These are phyloP conservation scores for Aspergillus felis DNA, from an alignment of 2,329 filamentous ascomycete genomes.

Conservation along the genomic window DNA sequence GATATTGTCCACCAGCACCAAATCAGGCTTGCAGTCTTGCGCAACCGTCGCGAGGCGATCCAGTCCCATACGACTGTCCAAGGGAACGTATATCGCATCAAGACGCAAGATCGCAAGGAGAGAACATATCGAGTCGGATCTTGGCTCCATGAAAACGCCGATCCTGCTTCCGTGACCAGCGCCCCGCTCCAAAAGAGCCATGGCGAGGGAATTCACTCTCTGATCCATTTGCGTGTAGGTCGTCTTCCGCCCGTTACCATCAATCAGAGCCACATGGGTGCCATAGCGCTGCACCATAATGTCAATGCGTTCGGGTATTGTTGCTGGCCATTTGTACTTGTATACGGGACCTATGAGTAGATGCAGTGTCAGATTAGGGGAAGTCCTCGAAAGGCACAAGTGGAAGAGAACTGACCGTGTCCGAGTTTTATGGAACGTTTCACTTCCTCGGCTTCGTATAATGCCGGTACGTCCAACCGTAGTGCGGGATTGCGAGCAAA, in stretches of 20 bases:
- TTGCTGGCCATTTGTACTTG: constrained; percentile 27
- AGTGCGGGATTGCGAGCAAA: background rate
- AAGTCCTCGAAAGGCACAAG: background rate
- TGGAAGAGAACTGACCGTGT: background rate
- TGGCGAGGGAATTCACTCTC: constrained; percentile 34
- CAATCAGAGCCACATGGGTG: constrained; percentile 24
- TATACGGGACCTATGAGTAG: background rate
- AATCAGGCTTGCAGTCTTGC: constrained; percentile 1
- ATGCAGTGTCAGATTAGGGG: background rate
- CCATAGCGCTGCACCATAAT: constrained; percentile 23
- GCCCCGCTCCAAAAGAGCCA: constrained; percentile 16
- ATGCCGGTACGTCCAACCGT: background rate
- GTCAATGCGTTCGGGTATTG: constrained; percentile 35
- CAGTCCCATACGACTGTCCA: constrained; percentile 3
- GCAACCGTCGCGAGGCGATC: background rate
- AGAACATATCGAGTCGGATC: constrained; percentile 1
- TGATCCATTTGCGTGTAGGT: constrained; percentile 36
- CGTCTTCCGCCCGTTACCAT: constrained; percentile 20
- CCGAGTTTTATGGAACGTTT: background rate
- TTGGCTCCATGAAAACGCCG: constrained; percentile 4
- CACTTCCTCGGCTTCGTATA: background rate
- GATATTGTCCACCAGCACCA: constrained; percentile 1
- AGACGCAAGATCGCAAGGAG: constrained; percentile 12
- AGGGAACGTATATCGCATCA: constrained; percentile 14
- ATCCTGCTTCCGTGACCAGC: background rate